Evolutionary conservation across 768 basidiomycete species (phyloP), one percentile per base, ranked within the genome.

Genomic region (Gymnopilus junonius): DNA sequence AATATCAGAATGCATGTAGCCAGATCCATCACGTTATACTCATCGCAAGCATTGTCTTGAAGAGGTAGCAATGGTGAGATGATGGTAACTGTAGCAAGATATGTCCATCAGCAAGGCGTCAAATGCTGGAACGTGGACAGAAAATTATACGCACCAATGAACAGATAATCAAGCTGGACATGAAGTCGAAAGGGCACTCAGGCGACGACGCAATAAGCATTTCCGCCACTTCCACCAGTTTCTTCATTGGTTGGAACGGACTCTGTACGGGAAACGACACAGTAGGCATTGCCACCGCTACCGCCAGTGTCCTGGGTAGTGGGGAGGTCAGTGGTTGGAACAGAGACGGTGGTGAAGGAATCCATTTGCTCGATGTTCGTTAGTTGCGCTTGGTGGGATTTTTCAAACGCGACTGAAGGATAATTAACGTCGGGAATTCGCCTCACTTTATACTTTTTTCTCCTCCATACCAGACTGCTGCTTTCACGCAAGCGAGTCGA

Each of bases 151-250:
- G 17, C 17, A 51, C 48, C 25, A 17, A 55, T 29, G 37, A 55
- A 37, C 37, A n/a, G 27, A 25, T 39, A 11, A 27, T 17, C 5
- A 5, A 40, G 0, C n/a, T 10, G 53, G 10, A 15, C 14, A 23
- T 50, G 11, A 48, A 25, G 37, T 55, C 23, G 54, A 23, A 37
- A 55, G 54, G 23, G 3, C 21, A 35, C 55, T 55, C 58, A 64
- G 45, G 63, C 63, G 32, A 64, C 58, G 56, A 64, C 54, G 34
- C 63, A 59, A 15, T 64, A 59, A 10, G 57, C 48, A 20, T 58
- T 54, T 0, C 56, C 57, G 12, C 32, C 55, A 25, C 42, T 37
- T 25, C 55, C 35, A 15, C 58, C 58, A 40, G 17, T 48, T 14
- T 63, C 62, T 34, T 58, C 48, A 31, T 63, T 37, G 35, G 42